Conservation (phyloP, 768 basidiomycete species). For the Pisolithus orientalis region DNA sequence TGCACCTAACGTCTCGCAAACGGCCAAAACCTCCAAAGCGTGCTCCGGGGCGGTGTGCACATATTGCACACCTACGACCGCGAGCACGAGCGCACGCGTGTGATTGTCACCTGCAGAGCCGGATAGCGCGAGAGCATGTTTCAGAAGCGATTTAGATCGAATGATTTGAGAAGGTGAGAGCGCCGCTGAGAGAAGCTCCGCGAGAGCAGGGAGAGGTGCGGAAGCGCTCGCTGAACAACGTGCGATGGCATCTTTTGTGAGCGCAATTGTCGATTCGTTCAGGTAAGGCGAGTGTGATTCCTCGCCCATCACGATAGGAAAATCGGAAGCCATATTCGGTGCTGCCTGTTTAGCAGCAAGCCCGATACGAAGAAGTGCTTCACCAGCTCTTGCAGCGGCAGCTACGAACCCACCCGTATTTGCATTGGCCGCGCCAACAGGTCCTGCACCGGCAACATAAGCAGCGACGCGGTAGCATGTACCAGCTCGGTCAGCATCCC, state of each 20-base stretch:
- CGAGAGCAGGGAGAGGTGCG: constrained; percentile 10
- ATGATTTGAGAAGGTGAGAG: constrained; percentile 20
- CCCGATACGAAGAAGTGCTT: constrained; percentile 46
- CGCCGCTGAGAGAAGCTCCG: constrained; percentile 14
- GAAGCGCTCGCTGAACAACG: constrained; percentile 19
- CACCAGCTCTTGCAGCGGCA: constrained; percentile 46
- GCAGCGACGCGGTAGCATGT: constrained; percentile 62
- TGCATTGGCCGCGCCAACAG: constrained; percentile 17
- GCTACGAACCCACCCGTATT: constrained; percentile 34
- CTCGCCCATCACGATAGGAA: constrained; percentile 1
- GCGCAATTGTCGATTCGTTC: constrained; percentile 10
- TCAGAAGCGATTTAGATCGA: constrained; percentile 37
- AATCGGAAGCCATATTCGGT: not conserved
- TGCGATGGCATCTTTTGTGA: constrained; percentile 22
- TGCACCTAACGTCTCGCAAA: constrained; percentile 64
- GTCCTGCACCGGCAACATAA: constrained; percentile 32
- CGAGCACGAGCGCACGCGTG: constrained; percentile 62
- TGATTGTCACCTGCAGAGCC: constrained; percentile 63
- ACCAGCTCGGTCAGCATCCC: constrained; percentile 45
- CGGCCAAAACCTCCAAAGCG: constrained; percentile 57
- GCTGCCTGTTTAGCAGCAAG: constrained; percentile 14
- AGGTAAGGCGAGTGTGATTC: constrained; percentile 5
- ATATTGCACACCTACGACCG: constrained; percentile 65
- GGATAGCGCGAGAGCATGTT: constrained; percentile 51
- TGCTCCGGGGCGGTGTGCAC: constrained; percentile 65